phyloP scores from a whole-genome alignment of 805 yeast species.

The Metschnikowia koreensis region DNA sequence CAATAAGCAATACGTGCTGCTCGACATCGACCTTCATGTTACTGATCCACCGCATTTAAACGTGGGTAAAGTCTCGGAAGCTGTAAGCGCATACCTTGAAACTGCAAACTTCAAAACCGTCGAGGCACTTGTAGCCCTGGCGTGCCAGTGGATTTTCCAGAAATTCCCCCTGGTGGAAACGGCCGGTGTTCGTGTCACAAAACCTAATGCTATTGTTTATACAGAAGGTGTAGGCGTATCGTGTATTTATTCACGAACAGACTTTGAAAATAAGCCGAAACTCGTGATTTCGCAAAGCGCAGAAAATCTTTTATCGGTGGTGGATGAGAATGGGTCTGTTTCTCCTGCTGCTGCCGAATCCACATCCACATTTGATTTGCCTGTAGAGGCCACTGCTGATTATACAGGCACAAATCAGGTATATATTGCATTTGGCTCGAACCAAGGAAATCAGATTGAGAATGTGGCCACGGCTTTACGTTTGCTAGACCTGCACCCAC shows the following conservation, averaged over 20 bases:
- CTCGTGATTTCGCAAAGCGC: background rate
- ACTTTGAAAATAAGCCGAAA: constrained; percentile 27
- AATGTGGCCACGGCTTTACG: constrained; percentile 60
- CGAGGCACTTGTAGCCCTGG: constrained; percentile 80
- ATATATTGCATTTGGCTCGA: constrained; percentile 87
- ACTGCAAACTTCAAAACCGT: constrained; percentile 84
- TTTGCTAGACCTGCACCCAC: constrained; percentile 36
- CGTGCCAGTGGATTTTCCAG: constrained; percentile 57
- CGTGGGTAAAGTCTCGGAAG: constrained; percentile 29
- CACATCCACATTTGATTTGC: constrained; percentile 30
- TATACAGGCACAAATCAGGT: constrained; percentile 45
- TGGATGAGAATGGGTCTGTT: too few species aligned
- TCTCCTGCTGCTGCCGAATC: too few species aligned
- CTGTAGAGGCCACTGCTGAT: constrained; percentile 18
- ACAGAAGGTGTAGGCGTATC: constrained; percentile 91
- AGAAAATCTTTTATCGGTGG: background rate
- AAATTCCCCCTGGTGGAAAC: constrained; percentile 29
- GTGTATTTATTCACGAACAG: constrained; percentile 47
- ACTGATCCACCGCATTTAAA: constrained; percentile 15
- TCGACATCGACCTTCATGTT: constrained; percentile 49
- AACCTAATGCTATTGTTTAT: constrained; percentile 84
- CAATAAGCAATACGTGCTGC: constrained; percentile 67
- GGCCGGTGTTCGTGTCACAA: constrained; percentile 63
- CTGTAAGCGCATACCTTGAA: constrained; percentile 60
- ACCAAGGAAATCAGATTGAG: constrained; percentile 65